These are phyloP conservation scores for Backusella morwellensis DNA, from an alignment of 192 early-diverging fungal species.

Conservation along the genomic window DNA sequence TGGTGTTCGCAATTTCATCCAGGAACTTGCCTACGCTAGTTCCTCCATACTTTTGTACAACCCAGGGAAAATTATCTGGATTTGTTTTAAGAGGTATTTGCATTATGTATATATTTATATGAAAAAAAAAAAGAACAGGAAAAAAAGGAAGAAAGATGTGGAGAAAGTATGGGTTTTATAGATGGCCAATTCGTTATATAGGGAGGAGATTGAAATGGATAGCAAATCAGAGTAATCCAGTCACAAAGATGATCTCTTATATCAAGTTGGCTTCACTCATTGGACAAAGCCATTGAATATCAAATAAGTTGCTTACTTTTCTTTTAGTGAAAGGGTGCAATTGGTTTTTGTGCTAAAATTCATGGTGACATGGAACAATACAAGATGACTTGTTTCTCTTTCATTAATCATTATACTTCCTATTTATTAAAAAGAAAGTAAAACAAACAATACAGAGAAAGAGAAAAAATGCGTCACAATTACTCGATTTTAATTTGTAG, in stretches of 20 bases:
- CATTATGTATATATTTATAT: neutral
- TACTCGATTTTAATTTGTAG: neutral
- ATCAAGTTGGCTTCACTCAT: neutral
- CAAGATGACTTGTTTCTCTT: neutral
- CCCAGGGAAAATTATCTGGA: constrained; percentile 37
- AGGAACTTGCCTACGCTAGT: constrained; percentile 83
- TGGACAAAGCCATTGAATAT: neutral
- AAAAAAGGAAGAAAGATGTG: neutral
- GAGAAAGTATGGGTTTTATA: neutral
- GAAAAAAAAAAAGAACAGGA: neutral
- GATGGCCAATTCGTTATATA: neutral
- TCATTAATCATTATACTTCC: neutral
- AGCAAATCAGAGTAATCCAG: constrained; percentile 2
- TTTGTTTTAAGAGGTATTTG: neutral
- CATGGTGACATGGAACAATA: neutral
- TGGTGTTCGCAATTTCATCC: constrained; percentile 55
- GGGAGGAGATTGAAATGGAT: neutral
- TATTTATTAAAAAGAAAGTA: neutral
- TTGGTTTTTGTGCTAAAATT: neutral
- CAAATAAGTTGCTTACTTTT: neutral
- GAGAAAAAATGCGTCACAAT: neutral
- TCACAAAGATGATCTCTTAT: constrained; percentile 1
- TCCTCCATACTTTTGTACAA: constrained; percentile 87
- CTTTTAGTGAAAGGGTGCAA: neutral
- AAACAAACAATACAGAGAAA: neutral